Evolutionary conservation across 202 grass and related monocot species (phyloP), one percentile per base, ranked within the genome.

Genomic region (Brachypodium distachyon): DNA sequence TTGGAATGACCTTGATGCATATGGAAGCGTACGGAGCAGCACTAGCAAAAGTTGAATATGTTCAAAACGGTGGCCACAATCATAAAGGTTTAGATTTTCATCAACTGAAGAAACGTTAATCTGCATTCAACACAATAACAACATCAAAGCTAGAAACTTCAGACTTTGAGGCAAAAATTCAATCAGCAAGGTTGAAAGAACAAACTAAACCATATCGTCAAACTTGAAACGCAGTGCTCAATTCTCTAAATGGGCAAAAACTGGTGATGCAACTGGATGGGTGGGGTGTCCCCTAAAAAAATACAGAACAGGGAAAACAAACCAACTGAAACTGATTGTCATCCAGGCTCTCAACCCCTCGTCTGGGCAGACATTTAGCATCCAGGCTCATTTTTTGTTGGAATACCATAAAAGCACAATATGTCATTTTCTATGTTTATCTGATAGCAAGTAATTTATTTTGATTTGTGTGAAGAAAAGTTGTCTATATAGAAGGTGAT

Each of bases 81-180:
- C 95, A 92, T 94, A 98, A 50, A 98, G 52, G 79, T 98, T 94
- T 28, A 98, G 55, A 73, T 90, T 93, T 73, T 98, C 95, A 77
- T 98, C 91, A 70, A 61, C 72, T 73, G 86, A 90, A 36, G 88
- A 97, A 78, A 92, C 89, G 78, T 98, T 92, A 59, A 94, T 84
- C 86, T 88, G 86, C 76, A 84, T 80, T 55, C 54, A 88, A 76
- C 34, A 82, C 25, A 54, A 87, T 27, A 77, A 77, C 38, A 78
- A 42, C 38, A 33, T 72, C 66, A 72, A 82, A 73, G 18, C 2
- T 27, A 73, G 33, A 65, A 64, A 86, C 41, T 29, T 77, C 25
- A n/a, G 34, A 77, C 36, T 59, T 57, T 51, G 5, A 11, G 33
- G 33, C 64, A 66, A 69, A 22, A 68, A 38, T 67, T 74, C 18